phyloP scores from a whole-genome alignment of 352 stramenopile genomes.

The Globisporangium rhizosaccharum region DNA sequence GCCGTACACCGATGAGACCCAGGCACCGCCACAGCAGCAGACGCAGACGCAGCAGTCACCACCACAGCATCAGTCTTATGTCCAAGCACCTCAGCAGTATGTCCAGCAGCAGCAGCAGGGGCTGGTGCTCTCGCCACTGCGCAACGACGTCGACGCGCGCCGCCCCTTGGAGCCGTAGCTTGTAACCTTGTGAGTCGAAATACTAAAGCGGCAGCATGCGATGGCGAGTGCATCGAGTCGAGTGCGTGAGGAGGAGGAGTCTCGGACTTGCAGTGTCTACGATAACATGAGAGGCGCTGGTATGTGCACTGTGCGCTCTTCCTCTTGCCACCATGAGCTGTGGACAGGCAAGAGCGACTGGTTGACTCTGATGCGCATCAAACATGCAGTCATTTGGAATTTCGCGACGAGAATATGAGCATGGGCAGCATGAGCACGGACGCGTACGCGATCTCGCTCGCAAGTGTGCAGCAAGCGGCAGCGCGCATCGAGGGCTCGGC shows the following conservation, averaged over 20 bases:
- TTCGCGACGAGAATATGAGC: neutral
- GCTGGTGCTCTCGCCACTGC: too few relatives aligned
- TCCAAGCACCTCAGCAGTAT: neutral
- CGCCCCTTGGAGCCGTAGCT: too few relatives aligned
- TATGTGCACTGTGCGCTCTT: too few relatives aligned
- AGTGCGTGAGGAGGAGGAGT: too few relatives aligned
- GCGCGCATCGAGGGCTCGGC: slow-evolving; percentile 45
- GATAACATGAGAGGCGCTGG: too few relatives aligned
- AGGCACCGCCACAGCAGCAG: neutral
- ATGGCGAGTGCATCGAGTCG: too few relatives aligned
- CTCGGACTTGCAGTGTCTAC: too few relatives aligned
- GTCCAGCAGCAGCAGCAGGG: neutral
- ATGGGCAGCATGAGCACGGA: neutral
- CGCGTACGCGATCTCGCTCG: slow-evolving; percentile 56
- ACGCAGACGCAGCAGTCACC: neutral
- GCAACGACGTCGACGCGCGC: neutral
- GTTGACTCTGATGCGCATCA: neutral
- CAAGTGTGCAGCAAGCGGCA: slow-evolving; percentile 39
- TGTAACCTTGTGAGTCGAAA: too few relatives aligned
- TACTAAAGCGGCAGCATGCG: too few relatives aligned
- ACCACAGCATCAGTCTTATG: neutral
- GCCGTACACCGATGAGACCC: neutral
- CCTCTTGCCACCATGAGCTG: too few relatives aligned
- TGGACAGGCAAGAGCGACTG: too few relatives aligned
- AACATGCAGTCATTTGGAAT: neutral